A percentile compares a stretch with the other conserved stretches of the same genome.
phyloP scores from a whole-genome alignment of 192 early-diverging fungal species.

The Umbelopsis ramanniana region DNA sequence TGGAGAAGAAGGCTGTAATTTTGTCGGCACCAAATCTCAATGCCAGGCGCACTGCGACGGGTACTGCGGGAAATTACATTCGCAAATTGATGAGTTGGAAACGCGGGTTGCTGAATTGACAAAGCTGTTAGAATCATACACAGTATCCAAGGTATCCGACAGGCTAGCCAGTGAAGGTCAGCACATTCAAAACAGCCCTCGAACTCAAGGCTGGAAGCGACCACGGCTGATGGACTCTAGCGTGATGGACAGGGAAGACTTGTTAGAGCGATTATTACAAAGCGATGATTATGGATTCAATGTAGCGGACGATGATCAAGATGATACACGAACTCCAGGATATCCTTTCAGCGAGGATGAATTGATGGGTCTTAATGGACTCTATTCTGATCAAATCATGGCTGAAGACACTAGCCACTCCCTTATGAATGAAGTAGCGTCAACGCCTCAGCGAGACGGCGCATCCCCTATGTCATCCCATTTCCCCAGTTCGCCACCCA shows the following conservation, averaged over 20 bases:
- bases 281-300: conserved; percentile 15
- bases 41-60: conserved; percentile 23
- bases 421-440: conserved; percentile 11
- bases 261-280: conserved; percentile 12
- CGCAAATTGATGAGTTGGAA: conserved; percentile 31
- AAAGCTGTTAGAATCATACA: background rate
- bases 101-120: conserved; percentile 26
- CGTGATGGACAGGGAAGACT: conserved; percentile 2
- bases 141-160: background rate
- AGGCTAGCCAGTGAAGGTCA: background rate
- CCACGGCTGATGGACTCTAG: background rate
- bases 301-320: background rate
- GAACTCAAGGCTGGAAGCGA: background rate
- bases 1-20: conserved; percentile 34
- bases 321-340: conserved; percentile 6
- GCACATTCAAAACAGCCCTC: background rate
- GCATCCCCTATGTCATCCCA: background rate
- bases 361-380: background rate
- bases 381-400: conserved; percentile 7
- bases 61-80: conserved; percentile 40
- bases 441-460: conserved; percentile 3
- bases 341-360: conserved; percentile 19
- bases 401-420: conserved; percentile 6
- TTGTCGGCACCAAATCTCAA: conserved; percentile 33
- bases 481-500: background rate